A percentile compares a stretch with the other conserved stretches of the same genome.
Conservation (phyloP, 2,329 filamentous ascomycete genomes). For the Blastomyces emzantsi region DNA sequence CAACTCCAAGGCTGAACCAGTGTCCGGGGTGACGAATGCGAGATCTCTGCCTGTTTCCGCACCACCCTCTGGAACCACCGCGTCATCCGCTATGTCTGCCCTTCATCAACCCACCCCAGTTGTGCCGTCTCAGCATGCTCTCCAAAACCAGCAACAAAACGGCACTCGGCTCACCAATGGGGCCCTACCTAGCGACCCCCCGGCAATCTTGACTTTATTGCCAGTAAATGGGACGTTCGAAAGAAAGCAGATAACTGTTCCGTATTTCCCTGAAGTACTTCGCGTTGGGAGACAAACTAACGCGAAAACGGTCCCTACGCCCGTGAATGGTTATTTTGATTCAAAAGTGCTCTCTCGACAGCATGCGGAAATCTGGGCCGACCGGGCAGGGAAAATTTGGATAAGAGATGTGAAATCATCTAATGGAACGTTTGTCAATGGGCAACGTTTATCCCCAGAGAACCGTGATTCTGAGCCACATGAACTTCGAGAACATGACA, state of each 20-base stretch:
- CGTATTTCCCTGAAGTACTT: slow-evolving; percentile 86
- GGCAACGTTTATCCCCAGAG: slow-evolving; percentile 77
- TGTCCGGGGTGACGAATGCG: slow-evolving; percentile 53
- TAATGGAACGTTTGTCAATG: slow-evolving; percentile 97
- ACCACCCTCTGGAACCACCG: slow-evolving; percentile 49
- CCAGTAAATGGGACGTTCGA: slow-evolving; percentile 97
- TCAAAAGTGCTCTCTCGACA: slow-evolving; percentile 95
- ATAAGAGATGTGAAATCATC: slow-evolving; percentile 98
- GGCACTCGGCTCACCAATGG: slow-evolving; percentile 40
- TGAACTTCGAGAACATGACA: slow-evolving; percentile 82
- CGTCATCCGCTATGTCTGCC: slow-evolving; percentile 54
- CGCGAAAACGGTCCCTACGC: slow-evolving; percentile 85
- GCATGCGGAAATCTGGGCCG: slow-evolving; percentile 92
- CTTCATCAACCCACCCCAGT: slow-evolving; percentile 54
- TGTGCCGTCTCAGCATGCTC: slow-evolving; percentile 59
- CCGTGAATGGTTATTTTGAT: slow-evolving; percentile 91
- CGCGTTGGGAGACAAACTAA: slow-evolving; percentile 96
- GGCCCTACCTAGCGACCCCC: slow-evolving; percentile 44
- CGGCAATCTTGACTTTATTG: slow-evolving; percentile 73
- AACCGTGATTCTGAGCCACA: slow-evolving; percentile 95
- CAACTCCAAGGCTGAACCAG: slow-evolving; percentile 55
- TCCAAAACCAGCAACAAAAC: slow-evolving; percentile 55
- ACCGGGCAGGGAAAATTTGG: slow-evolving; percentile 77
- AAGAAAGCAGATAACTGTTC: slow-evolving; percentile 89
- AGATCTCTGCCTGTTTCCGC: slow-evolving; percentile 54